Evolutionary conservation across 371 early-diverging fungal genomes (phyloP), one percentile per base, ranked within the genome.

Genomic region (Nosema muscidifuracis): DNA sequence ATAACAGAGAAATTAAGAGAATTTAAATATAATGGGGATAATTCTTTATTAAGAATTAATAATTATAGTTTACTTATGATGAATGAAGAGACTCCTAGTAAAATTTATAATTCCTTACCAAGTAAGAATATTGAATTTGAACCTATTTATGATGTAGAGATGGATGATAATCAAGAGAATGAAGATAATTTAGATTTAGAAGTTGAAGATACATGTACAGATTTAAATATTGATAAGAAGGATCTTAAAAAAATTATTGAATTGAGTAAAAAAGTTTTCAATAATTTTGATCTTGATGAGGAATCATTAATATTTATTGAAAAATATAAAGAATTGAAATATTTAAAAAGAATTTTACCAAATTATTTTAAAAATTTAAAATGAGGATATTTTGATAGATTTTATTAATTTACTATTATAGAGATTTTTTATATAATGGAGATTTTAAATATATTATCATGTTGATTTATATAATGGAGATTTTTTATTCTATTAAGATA

Each of bases 1-100:
- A 56, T 75, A 15, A 51, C 22, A n/a, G 34, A 65, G 9, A 57
- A 42, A 22, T 16, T 69, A 28, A 62, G 74, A 65, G 40, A 24
- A 2, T 62, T 55, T 18, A 40, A 38, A n/a, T 36, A 42, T 16
- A 36, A 55, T 47, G 4, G 6, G 3, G 16, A 47, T 47, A 47
- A 18, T 47, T n/a, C n/a, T n/a, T 16, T 47, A 7, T 2, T 20
- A 7, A 47, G 50, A 47, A 47, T 47, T 12, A 47, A 47, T 47
- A 47, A 47, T 20, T 47, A 47, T 20, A 7, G 7, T 7, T 47
- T 47, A 47, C 16, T 47, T 7, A 47, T 47, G 50, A 18, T 47
- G 3, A 47, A 47, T 47, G 50, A 47, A 4, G 50, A 47, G 18
- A 47, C 50, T 18, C 2, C 3, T 3, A 7, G 7, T 47, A 47